Evolutionary conservation across 2,329 filamentous ascomycete genomes (phyloP).

Genomic region (Fusarium guadeloupense): DNA sequence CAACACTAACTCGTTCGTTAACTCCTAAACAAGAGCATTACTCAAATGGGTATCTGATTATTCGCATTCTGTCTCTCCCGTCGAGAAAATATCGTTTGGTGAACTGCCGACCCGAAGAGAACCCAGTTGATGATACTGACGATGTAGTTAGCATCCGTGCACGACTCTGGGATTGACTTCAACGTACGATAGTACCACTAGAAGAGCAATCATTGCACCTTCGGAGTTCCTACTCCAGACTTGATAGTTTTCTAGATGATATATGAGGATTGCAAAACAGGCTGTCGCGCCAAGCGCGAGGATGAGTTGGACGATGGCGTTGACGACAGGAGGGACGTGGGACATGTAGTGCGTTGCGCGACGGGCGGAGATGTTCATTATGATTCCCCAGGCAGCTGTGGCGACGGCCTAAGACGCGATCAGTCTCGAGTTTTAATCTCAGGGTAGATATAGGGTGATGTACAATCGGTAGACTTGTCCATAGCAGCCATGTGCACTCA

Average conservation of each 20-base stretch:
- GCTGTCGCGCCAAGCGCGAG: constrained; percentile 36
- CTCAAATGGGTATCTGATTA: constrained; percentile 36
- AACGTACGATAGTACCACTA: constrained; percentile 39
- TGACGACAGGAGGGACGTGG: constrained; percentile 24
- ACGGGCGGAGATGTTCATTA: constrained; percentile 35
- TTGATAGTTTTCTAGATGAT: constrained; percentile 27
- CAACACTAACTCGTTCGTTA: not conserved
- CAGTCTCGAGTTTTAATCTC: not conserved
- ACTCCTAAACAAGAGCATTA: not conserved
- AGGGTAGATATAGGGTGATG: not conserved
- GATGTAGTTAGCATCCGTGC: not conserved
- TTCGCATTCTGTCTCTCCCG: constrained; percentile 11
- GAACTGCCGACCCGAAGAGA: constrained; percentile 30
- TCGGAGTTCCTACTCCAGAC: constrained; percentile 29
- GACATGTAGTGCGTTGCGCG: constrained; percentile 32
- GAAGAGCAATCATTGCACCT: constrained; percentile 36
- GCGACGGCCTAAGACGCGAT: constrained; percentile 17
- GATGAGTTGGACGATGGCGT: constrained; percentile 33
- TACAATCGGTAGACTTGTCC: constrained; percentile 40
- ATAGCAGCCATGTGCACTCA: constrained; percentile 39
- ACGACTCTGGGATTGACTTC: no score
- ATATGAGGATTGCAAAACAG: constrained; percentile 36
- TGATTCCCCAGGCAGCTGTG: constrained; percentile 35
- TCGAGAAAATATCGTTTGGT: constrained; percentile 21
- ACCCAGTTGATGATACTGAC: constrained; percentile 34